Evolutionary conservation across 495 filamentous ascomycete genomes (phyloP), one percentile per base, ranked within the genome.

Genomic region (Apiosordaria backusii): DNA sequence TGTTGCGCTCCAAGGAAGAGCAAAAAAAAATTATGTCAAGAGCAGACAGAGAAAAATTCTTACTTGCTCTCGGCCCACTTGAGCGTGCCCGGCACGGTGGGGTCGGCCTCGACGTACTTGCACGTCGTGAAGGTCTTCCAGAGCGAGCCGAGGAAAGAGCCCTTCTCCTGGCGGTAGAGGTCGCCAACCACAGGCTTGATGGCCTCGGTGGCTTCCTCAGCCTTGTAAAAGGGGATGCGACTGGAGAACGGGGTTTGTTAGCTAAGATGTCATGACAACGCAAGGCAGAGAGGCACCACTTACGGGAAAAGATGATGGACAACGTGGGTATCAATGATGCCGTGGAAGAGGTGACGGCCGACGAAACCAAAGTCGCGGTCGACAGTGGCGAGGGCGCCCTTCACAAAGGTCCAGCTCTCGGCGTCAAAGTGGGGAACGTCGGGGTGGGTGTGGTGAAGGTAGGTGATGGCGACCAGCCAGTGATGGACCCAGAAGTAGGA

Each of bases 401-500:
- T 91, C 68, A 90, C 86, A 76, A 89, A 97, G 72, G 88, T 94
- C 92, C 92, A 96, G 67, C 86, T 79, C 27, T 88, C 82, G 60
- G 84, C 83, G 15, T 85, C 83, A 77, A 93, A 96, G 83, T 96
- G 91, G 35, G 89, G 90, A 52, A 96, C 85, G 2, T 87, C 82
- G 4, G 89, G 90, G 76, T 97, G 90, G 64, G 90, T 95, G 82
- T 97, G 92, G 74, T 97, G 92, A 54, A 97, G 88, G 79, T 88
- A 97, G 66, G 92, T 97, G 75, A 92, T 91, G 69, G 89, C 88
- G 61, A 92, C 89, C 57, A 92, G 83, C 89, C 95, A 99, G 86
- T 98, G 93, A 82, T 99, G 95, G 27, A 98, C 95, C 94, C 94
- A 97, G 64, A 97, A 81, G 78, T 97, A 99, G 7, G 96, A 94